Evolutionary conservation across 345 rosid genomes (phyloP), one percentile per base, ranked within the genome.

Genomic region (Brassica cretica): DNA sequence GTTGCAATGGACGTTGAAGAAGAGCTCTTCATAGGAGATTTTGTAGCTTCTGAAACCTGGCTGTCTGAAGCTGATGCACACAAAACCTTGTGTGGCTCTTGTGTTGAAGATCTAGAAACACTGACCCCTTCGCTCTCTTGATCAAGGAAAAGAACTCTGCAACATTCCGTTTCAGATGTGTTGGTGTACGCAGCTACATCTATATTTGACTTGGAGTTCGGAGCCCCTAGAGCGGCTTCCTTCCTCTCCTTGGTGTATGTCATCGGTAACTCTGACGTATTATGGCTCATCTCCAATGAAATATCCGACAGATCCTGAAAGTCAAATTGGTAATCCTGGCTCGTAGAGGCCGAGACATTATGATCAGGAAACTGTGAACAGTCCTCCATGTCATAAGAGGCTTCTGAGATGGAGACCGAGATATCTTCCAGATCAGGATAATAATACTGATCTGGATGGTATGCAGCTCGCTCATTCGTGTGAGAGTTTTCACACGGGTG

Each of bases 141-240:
- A 74, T 95, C 98, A 4, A 86, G 89, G 70, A 95, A 90, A 75
- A 93, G 86, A 70, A 87, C 82, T 83, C 89, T 81, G 81, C 95
- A 91, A 82, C 93, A 93, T 82, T 93, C 97, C 79, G 90, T 92
- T 77, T 95, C 97, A 30, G 97, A 81, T 68, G 88, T 81, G 71
- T 84, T 87, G 32, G 77, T 73, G 49, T 86, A 73, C 68, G 78
- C 7, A 63, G 75, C 78, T 59, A 73, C 81, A 68, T 74, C 82
- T 56, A 81, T 71, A 84, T 82, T 80, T 74, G 81, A 78, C 37
- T 77, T 63, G 61, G 89, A 80, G 76, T 84, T 73, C 73, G 89
- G 75, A 85, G 79, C 80, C 61, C 59, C 79, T 10, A 75, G 73
- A 77, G 78, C 84, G 73, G 78, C 15, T 46, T 86, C 84, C 74